These are phyloP conservation scores for Caryopteris hybrid DNA, from an alignment of 305 asterid species.

Conservation along the genomic window DNA sequence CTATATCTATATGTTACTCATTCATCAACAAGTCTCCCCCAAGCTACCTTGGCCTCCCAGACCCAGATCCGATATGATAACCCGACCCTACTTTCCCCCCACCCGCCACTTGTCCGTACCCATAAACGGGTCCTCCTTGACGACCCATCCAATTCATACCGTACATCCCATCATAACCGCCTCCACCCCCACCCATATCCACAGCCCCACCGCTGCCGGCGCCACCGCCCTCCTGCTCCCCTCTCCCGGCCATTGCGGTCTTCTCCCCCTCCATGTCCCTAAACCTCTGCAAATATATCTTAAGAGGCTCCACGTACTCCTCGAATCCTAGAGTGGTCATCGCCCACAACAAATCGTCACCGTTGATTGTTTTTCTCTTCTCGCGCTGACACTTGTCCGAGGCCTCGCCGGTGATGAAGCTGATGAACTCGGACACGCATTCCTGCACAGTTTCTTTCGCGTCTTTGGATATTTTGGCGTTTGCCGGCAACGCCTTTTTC, in stretches of 20 bases:
- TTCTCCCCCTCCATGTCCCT: conserved; percentile 82
- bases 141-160: conserved; percentile 42
- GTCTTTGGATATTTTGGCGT: conserved; percentile 82
- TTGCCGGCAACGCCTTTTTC: conserved; percentile 85
- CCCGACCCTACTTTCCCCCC: conserved; percentile 39
- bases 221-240: conserved; percentile 20
- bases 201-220: conserved; percentile 27
- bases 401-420: conserved; percentile 88
- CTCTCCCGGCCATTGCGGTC: conserved; percentile 59
- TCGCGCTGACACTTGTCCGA: conserved; percentile 85
- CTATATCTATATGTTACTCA: not conserved
- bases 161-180: conserved; percentile 42
- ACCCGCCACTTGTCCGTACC: conserved; percentile 37
- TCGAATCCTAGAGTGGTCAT: conserved; percentile 89
- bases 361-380: conserved; percentile 85
- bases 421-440: conserved; percentile 88
- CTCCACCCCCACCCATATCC: conserved; percentile 32
- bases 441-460: conserved; percentile 88
- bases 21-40: conserved; percentile 3
- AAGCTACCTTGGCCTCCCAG: conserved; percentile 31
- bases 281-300: conserved; percentile 72
- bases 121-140: conserved; percentile 49
- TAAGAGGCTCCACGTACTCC: conserved; percentile 78
- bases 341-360: conserved; percentile 83
- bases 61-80: conserved; percentile 34